Base-by-base conservation (phyloP, 2,329 filamentous ascomycete genomes). In the Neopestalotiopsis rosae region DNA sequence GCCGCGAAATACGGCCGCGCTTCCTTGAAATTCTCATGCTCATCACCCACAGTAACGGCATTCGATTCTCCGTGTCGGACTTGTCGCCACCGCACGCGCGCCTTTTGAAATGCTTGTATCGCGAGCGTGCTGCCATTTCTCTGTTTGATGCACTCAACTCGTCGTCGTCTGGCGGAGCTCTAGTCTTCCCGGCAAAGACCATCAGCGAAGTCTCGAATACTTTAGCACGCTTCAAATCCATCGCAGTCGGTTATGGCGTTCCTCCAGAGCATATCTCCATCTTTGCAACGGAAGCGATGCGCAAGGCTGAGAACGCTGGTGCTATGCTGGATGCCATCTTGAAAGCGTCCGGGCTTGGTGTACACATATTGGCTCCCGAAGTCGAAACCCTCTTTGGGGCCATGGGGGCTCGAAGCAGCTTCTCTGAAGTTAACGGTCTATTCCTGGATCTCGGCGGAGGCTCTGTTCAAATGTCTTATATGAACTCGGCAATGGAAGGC, bases 51-150 rank as follows among this genome's bases (percentile, higher is more conserved):
- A 94, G 94, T 84, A 98, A 97, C 84, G 95, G 94, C 75, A 95
- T 97, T 75, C 93, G 95, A 67, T 97, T 97, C 84, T 95, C 94
- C 59, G 94, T 97, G 75, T 93, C 94, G 9, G 90, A 94, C 72
- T 86, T 97, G n/a, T 87, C 90, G 4, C 90, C 92, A 28, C 88
- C 90, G 4, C 88, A 85, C 52, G 86, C 92, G 30, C 91, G 94
- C 30, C 89, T 94, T 30, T 86, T 97, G 57, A 90, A 87, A 20
- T 95, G 92, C 32, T 75, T 97, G 68, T 97, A 94, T 80, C 89
- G 92, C 74, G 90, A 94, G 74, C 91, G 95, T 5, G 91, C 90
- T 10, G 88, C 87, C 28, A 96, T 98, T 69, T 97, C 94, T 1
- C 87, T 98, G 12, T 97, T 96, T 81, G 94, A 97, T 76, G 94